Evolutionary conservation across 1,284 basidiomycete genomes (phyloP).

Genomic region (Ceratobasidium sp.): DNA sequence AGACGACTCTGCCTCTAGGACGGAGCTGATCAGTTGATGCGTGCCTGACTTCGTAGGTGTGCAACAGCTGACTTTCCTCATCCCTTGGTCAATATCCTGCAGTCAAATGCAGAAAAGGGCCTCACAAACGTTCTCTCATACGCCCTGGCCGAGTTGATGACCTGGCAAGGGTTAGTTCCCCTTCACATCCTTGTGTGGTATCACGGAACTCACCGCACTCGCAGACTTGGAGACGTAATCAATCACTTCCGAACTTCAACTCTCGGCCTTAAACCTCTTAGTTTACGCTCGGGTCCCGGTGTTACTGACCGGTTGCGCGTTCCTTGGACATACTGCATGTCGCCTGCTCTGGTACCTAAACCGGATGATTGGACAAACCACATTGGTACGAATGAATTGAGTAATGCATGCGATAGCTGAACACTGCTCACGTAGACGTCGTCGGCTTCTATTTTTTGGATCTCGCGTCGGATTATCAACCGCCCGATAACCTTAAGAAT

Average conservation of each 20-base stretch:
- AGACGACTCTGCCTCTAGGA: neutral
- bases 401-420: neutral
- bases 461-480: conserved; percentile 63
- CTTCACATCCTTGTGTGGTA: neutral
- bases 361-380: conserved; percentile 73
- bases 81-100: conserved; percentile 69
- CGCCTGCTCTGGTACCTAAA: conserved; percentile 71
- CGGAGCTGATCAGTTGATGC: conserved; percentile 8
- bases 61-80: conserved; percentile 74
- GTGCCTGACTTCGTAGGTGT: conserved; percentile 55
- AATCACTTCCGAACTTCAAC: conserved; percentile 69
- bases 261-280: conserved; percentile 66
- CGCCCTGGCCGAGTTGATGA: conserved; percentile 67
- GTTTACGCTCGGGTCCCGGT: conserved; percentile 64
- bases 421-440: conserved; percentile 61
- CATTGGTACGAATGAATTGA: conserved; percentile 62
- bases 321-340: conserved; percentile 80
- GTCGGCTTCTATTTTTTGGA: conserved; percentile 76
- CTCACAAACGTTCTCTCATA: conserved; percentile 71
- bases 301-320: conserved; percentile 69
- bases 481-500: conserved; percentile 61
- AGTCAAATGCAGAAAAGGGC: conserved; percentile 65
- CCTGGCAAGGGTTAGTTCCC: conserved; percentile 67
- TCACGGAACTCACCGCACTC: conserved; percentile 45
- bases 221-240: conserved; percentile 69